Percentiles rank a stretch among this genome's conserved stretches.
Conservation (phyloP, 2,329 filamentous ascomycete genomes). For the Neocatenulostroma microsporum region DNA sequence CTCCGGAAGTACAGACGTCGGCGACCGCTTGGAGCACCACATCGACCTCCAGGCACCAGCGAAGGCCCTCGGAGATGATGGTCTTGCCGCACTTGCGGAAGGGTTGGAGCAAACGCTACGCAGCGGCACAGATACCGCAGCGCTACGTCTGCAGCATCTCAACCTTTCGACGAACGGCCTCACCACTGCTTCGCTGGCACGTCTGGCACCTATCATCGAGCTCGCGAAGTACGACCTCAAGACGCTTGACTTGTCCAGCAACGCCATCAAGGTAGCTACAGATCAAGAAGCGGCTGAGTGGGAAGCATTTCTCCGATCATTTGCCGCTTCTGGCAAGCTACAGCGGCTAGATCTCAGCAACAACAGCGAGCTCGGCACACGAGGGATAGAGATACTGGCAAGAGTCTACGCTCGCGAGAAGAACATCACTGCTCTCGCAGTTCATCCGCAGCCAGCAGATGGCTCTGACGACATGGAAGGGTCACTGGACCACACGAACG, state of each 20-base stretch:
- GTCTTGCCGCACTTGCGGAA: constrained; percentile 36
- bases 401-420: constrained; percentile 35
- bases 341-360: constrained; percentile 39
- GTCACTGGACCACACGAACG: too few relatives aligned
- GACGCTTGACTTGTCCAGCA: constrained; percentile 41
- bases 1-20: constrained; percentile 4
- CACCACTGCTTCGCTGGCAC: constrained; percentile 34
- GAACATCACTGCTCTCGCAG: too few relatives aligned
- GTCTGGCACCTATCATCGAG: constrained; percentile 35
- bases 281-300: constrained; percentile 34
- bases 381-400: constrained; percentile 40
- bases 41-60: constrained; percentile 41
- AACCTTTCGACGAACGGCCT: constrained; percentile 40
- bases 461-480: too few relatives aligned
- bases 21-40: constrained; percentile 14
- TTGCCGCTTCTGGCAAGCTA: constrained; percentile 36
- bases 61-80: constrained; percentile 41
- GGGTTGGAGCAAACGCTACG: constrained; percentile 35
- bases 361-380: constrained; percentile 35
- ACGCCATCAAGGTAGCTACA: constrained; percentile 35
- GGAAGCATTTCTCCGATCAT: constrained; percentile 38
- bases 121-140: constrained; percentile 22
- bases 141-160: constrained; percentile 40
- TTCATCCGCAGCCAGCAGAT: constrained; percentile 10
- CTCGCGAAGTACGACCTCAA: constrained; percentile 38